Conservation (phyloP, 306 rosid genomes). For the Dalbergia oliveri region DNA sequence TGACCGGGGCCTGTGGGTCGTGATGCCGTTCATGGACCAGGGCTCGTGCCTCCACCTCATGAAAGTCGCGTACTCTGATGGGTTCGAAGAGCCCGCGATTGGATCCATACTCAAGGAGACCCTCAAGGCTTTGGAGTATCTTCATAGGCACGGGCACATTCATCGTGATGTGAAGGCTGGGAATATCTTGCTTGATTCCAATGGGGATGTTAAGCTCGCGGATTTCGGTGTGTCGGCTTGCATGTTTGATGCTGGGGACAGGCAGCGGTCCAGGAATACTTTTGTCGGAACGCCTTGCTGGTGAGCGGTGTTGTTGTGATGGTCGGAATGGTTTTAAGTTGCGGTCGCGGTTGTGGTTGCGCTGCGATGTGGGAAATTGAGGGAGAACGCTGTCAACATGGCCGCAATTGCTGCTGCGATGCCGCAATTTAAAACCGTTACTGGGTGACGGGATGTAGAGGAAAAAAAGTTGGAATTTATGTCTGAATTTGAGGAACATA, state of each 20-base stretch:
- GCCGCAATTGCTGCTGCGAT: too few relatives aligned
- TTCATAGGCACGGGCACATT: conserved; percentile 93
- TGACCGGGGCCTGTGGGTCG: conserved; percentile 84
- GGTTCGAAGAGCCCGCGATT: conserved; percentile 89
- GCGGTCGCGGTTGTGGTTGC: too few relatives aligned
- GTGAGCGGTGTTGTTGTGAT: conserved; percentile 17
- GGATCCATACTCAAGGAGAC: conserved; percentile 87
- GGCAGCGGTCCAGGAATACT: conserved; percentile 90
- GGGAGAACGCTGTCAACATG: too few relatives aligned
- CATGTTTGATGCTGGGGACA: conserved; percentile 94
- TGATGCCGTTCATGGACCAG: conserved; percentile 96
- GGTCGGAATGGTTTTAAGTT: too few relatives aligned
- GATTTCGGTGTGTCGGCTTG: conserved; percentile 99
- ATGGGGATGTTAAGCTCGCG: conserved; percentile 87
- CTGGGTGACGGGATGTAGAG: too few relatives aligned
- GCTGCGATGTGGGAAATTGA: too few relatives aligned
- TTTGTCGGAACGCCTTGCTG: conserved; percentile 99
- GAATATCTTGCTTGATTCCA: conserved; percentile 78
- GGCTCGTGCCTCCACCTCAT: conserved; percentile 97
- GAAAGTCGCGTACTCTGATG: conserved; percentile 88
- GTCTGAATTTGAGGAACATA: too few relatives aligned
- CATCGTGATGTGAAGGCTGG: conserved; percentile 99
- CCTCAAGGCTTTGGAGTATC: conserved; percentile 89
- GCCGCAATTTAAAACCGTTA: too few relatives aligned
- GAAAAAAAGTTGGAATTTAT: too few relatives aligned